Percentiles rank a stretch among this genome's conserved stretches.
phyloP scores from a whole-genome alignment of 257 asterid genomes.

The Cynanchum wilfordii region DNA sequence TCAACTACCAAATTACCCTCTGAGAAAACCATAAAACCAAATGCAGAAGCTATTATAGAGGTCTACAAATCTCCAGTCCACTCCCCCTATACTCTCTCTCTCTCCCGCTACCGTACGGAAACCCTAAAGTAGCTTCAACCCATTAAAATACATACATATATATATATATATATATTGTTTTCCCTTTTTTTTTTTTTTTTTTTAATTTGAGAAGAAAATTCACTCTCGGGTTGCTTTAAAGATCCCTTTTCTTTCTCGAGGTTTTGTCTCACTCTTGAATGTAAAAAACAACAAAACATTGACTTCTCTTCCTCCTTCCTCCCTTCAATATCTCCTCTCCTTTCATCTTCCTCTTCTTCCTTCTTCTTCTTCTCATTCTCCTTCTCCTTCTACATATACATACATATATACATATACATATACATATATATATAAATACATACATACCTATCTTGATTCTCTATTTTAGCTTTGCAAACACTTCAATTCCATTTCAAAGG shows the following conservation, averaged over 20 bases:
- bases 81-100: neutral
- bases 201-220: neutral
- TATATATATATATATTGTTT: neutral
- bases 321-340: neutral
- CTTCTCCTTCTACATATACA: neutral
- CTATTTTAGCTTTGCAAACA: neutral
- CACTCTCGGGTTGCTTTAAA: slow-evolving; percentile 10
- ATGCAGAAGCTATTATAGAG: neutral
- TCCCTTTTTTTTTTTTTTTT: neutral
- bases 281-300: slow-evolving; percentile 9
- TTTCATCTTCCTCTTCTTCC: neutral
- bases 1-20: neutral
- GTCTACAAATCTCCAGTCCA: neutral
- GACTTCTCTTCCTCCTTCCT: neutral
- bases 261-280: slow-evolving; percentile 15
- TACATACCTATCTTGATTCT: neutral
- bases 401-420: too few species aligned
- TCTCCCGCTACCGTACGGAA: neutral
- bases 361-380: neutral
- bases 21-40: slow-evolving; percentile 1
- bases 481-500: neutral
- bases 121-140: neutral
- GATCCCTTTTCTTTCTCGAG: slow-evolving; percentile 2
- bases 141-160: too few species aligned
- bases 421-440: neutral